phyloP scores from a whole-genome alignment of 164 flowering plant genomes.

The Liriodendron chinense region DNA sequence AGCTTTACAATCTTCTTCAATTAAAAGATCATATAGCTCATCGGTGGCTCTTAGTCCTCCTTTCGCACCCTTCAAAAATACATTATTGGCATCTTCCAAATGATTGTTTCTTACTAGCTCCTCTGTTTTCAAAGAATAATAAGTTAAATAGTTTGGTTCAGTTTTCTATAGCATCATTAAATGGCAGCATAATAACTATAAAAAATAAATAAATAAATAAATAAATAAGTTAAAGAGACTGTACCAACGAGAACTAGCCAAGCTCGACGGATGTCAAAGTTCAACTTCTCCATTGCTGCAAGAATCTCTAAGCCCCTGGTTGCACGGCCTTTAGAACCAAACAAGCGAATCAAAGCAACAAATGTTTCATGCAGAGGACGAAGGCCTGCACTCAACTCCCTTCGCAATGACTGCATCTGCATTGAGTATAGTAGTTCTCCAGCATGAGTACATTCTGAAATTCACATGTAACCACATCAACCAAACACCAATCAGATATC shows the following conservation, averaged over 20 bases:
- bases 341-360: slow-evolving; percentile 71
- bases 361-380: slow-evolving; percentile 90
- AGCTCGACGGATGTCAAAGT: slow-evolving; percentile 80
- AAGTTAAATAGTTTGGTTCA: no score
- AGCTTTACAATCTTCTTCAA: slow-evolving; percentile 83
- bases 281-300: slow-evolving; percentile 86
- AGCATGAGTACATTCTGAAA: slow-evolving; percentile 12
- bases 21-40: slow-evolving; percentile 79
- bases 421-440: slow-evolving; percentile 16
- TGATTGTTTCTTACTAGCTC: slow-evolving; percentile 68
- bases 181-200: background rate
- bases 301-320: slow-evolving; percentile 82
- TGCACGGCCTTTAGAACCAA: slow-evolving; percentile 76
- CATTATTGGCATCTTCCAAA: slow-evolving; percentile 79
- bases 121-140: slow-evolving; percentile 40
- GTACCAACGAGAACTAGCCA: slow-evolving; percentile 92
- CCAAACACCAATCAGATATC: background rate
- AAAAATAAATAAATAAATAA: background rate
- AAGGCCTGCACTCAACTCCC: slow-evolving; percentile 82
- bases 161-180: background rate
- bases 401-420: slow-evolving; percentile 86
- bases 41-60: slow-evolving; percentile 90
- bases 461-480: slow-evolving; percentile 7
- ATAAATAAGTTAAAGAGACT: background rate
- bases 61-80: slow-evolving; percentile 83